Conservation (phyloP, 176 grass and related monocot species). For the Areca catechu region DNA sequence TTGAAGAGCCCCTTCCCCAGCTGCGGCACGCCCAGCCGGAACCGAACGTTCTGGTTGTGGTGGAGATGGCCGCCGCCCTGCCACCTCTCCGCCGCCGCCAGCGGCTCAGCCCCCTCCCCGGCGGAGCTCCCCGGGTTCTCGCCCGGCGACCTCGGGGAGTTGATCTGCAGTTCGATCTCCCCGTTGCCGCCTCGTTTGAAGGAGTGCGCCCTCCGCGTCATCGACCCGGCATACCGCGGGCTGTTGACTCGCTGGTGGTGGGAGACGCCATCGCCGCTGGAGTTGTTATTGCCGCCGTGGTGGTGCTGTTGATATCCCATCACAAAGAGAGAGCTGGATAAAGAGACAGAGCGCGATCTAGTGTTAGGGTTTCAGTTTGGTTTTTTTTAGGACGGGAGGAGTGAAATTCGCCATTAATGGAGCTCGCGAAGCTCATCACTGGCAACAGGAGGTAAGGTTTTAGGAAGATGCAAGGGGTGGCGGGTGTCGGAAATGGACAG, state of each 20-base stretch:
- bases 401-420: slow-evolving; percentile 57
- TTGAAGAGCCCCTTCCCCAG: slow-evolving; percentile 36
- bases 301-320: slow-evolving; percentile 79
- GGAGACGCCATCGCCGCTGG: slow-evolving; percentile 1
- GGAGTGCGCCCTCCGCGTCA: slow-evolving; percentile 88
- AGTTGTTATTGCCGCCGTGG: slow-evolving; percentile 16
- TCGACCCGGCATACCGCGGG: slow-evolving; percentile 58
- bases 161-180: slow-evolving; percentile 95
- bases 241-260: slow-evolving; percentile 49
- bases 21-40: slow-evolving; percentile 39
- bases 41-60: slow-evolving; percentile 44
- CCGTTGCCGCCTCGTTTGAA: slow-evolving; percentile 65
- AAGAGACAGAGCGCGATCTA: neutral
- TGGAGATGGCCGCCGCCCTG: slow-evolving; percentile 5
- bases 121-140: slow-evolving; percentile 41
- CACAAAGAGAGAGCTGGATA: neutral
- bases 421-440: slow-evolving; percentile 23
- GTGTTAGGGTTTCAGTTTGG: neutral
- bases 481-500: slow-evolving; percentile 18
- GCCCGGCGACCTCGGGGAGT: slow-evolving; percentile 62
- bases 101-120: slow-evolving; percentile 14
- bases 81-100: slow-evolving; percentile 1
- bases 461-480: neutral
- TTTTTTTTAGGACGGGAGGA: neutral
- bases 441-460: neutral